These are phyloP conservation scores for Asterophora parasitica DNA, from an alignment of 768 basidiomycete species.

Conservation along the genomic window DNA sequence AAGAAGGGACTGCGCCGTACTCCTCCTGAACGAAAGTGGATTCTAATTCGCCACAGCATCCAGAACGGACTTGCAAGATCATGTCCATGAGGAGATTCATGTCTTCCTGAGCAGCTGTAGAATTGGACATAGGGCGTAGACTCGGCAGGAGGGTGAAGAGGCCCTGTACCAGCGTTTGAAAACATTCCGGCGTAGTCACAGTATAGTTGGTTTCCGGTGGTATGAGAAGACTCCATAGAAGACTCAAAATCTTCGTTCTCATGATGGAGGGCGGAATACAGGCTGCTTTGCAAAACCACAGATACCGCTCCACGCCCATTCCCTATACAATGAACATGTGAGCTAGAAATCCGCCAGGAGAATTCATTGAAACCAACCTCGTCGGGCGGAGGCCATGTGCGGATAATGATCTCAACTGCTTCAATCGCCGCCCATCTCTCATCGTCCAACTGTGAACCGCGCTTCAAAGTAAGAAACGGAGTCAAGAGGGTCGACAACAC, in stretches of 20 bases:
- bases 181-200: conserved; percentile 37
- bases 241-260: conserved; percentile 46
- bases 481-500: conserved; percentile 54
- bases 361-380: conserved; percentile 43
- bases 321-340: conserved; percentile 22
- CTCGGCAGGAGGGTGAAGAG: conserved; percentile 47
- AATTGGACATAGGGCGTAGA: conserved; percentile 23
- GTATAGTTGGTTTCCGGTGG: conserved; percentile 37
- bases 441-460: conserved; percentile 34
- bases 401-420: conserved; percentile 52
- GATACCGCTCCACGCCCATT: conserved; percentile 50
- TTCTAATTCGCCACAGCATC: conserved; percentile 47
- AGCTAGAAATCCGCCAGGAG: neutral
- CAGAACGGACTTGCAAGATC: conserved; percentile 39
- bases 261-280: conserved; percentile 34
- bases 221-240: conserved; percentile 43
- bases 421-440: conserved; percentile 57
- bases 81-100: conserved; percentile 34
- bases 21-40: conserved; percentile 42
- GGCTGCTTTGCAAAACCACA: conserved; percentile 71
- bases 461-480: conserved; percentile 45
- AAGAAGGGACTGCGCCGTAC: conserved; percentile 38
- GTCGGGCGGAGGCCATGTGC: conserved; percentile 51
- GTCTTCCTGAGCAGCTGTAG: conserved; percentile 24
- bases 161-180: conserved; percentile 48